These are phyloP conservation scores for Fagopyrum esculentum DNA, from an alignment of 148 eudicot species.

Conservation along the genomic window DNA sequence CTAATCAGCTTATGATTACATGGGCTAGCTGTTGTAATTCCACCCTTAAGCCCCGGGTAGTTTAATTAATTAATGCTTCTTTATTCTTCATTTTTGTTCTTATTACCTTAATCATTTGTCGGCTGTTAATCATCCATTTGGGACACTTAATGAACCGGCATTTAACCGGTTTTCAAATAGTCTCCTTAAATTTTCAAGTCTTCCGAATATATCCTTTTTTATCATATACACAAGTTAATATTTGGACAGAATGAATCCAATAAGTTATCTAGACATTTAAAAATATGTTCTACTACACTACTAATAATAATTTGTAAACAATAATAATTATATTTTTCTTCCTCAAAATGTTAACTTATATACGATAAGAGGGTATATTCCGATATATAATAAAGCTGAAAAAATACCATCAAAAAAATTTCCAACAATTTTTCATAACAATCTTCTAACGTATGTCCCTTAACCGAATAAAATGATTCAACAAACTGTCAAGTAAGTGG, in stretches of 20 bases:
- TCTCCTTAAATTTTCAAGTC: not conserved
- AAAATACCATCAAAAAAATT: too few relatives aligned
- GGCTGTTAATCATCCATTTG: constrained; percentile 16
- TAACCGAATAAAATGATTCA: too few relatives aligned
- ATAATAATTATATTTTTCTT: too few relatives aligned
- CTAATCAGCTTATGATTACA: constrained; percentile 31
- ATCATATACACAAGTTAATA: constrained; percentile 6
- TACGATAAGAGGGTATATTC: too few relatives aligned
- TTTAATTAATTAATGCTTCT: constrained; percentile 20
- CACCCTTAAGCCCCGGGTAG: constrained; percentile 18
- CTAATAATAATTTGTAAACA: too few relatives aligned
- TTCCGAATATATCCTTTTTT: not conserved
- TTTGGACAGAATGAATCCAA: not conserved
- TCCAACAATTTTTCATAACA: too few relatives aligned
- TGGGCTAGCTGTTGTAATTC: constrained; percentile 23
- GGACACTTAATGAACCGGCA: not conserved
- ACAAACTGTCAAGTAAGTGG: too few relatives aligned
- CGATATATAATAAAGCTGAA: too few relatives aligned
- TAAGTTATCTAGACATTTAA: too few relatives aligned
- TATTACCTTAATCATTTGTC: constrained; percentile 33
- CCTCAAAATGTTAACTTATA: too few relatives aligned
- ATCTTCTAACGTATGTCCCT: too few relatives aligned
- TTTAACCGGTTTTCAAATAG: not conserved
- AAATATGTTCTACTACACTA: too few relatives aligned
- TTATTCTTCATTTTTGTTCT: constrained; percentile 20